A percentile compares a stretch with the other conserved stretches of the same genome.
Conservation (phyloP, 2,329 filamentous ascomycete species). For the Sporothrix sp. region DNA sequence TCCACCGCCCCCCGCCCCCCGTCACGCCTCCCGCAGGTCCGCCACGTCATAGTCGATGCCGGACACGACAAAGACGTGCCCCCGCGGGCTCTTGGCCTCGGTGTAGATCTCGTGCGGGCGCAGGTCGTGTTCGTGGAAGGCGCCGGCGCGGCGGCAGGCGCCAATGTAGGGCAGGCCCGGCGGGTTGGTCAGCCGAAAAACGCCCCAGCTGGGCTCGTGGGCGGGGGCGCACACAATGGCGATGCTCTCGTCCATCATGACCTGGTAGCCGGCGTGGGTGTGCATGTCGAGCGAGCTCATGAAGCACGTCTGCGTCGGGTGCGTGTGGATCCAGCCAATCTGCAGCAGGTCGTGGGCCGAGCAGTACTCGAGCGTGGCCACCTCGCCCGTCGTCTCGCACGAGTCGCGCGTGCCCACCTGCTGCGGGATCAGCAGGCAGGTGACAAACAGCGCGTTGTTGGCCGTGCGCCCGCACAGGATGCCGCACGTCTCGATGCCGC, state of each 20-base stretch:
- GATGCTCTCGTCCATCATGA: constrained; percentile 93
- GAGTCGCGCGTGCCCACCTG: constrained; percentile 87
- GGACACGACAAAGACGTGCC: constrained; percentile 60
- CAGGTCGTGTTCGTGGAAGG: constrained; percentile 68
- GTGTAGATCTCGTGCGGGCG: constrained; percentile 60
- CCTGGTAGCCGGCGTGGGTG: constrained; percentile 87
- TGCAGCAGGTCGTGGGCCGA: constrained; percentile 74
- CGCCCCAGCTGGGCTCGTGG: constrained; percentile 69
- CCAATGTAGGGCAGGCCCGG: constrained; percentile 81
- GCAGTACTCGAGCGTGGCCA: constrained; percentile 78
- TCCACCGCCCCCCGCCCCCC: neutral
- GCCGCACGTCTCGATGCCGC: constrained; percentile 87
- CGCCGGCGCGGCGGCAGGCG: constrained; percentile 62
- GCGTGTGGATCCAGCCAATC: constrained; percentile 95
- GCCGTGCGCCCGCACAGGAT: constrained; percentile 86
- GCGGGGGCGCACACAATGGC: constrained; percentile 92
- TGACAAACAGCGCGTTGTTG: constrained; percentile 89
- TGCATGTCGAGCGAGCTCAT: constrained; percentile 93
- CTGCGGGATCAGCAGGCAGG: constrained; percentile 78
- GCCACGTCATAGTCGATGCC: constrained; percentile 52
- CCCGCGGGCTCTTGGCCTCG: constrained; percentile 54
- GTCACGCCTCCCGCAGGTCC: constrained; percentile 34
- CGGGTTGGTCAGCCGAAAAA: constrained; percentile 88
- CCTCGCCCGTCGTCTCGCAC: constrained; percentile 86
- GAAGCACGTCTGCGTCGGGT: constrained; percentile 93